Conservation (phyloP, 306 rosid genomes). For the Acacia melanoxylon region DNA sequence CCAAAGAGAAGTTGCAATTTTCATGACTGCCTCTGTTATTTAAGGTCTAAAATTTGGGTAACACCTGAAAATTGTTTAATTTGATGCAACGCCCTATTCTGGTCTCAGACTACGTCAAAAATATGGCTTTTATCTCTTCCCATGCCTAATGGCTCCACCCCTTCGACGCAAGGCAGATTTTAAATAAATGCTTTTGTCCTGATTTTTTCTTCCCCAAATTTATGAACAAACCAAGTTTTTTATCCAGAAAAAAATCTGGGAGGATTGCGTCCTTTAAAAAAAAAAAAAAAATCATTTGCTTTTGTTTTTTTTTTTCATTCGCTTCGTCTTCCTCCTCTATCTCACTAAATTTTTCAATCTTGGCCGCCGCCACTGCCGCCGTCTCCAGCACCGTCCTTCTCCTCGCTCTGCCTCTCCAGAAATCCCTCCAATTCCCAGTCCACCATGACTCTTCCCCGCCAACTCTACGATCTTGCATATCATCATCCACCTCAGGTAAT, state of each 20-base stretch:
- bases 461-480: too few species aligned
- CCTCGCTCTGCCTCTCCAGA: too few species aligned
- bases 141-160: neutral
- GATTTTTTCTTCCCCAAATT: neutral
- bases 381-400: too few species aligned
- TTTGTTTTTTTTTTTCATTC: too few species aligned
- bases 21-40: slow-evolving; percentile 14
- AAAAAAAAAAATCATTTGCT: too few species aligned
- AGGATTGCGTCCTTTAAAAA: neutral
- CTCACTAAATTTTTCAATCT: too few species aligned
- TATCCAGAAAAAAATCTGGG: neutral
- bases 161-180: neutral
- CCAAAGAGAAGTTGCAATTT: slow-evolving; percentile 25
- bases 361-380: too few species aligned
- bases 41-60: slow-evolving; percentile 10
- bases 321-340: too few species aligned
- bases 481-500: too few species aligned
- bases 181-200: neutral
- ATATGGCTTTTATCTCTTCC: neutral
- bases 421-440: too few species aligned
- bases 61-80: slow-evolving; percentile 12
- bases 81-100: slow-evolving; percentile 1
- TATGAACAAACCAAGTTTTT: neutral
- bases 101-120: neutral
- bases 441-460: too few species aligned